Evolutionary conservation across 2,329 filamentous ascomycete genomes (phyloP).

Genomic region (Leptographium radiaticola): DNA sequence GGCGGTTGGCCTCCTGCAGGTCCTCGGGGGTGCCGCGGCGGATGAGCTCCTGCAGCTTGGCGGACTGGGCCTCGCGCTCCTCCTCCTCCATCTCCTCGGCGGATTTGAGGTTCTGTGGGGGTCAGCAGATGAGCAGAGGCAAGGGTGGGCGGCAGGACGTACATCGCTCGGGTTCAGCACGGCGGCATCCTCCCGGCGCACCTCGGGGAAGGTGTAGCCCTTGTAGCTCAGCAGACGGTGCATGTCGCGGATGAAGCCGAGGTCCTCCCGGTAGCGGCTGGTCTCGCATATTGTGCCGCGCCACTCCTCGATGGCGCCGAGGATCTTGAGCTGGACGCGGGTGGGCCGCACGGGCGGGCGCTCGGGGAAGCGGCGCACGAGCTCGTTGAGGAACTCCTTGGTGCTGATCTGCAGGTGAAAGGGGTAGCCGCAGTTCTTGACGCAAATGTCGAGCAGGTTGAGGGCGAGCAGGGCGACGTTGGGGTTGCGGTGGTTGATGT

Average conservation of each 20-base stretch:
- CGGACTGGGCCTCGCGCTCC: conserved; percentile 84
- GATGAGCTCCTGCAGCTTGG: conserved; percentile 96
- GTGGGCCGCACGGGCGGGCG: conserved; percentile 75
- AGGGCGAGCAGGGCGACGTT: conserved; percentile 87
- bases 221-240: conserved; percentile 92
- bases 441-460: conserved; percentile 90
- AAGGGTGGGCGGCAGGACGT: conserved; percentile 31
- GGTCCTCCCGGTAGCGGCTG: conserved; percentile 90
- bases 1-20: conserved; percentile 79
- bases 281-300: conserved; percentile 96
- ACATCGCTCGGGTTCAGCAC: conserved; percentile 95
- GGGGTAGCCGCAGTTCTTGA: conserved; percentile 98
- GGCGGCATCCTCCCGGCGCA: conserved; percentile 85
- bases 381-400: conserved; percentile 97
- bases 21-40: conserved; percentile 84
- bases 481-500: conserved; percentile 92
- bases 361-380: conserved; percentile 91
- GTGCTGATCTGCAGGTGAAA: conserved; percentile 98
- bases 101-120: conserved; percentile 70
- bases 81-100: conserved; percentile 98
- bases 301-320: conserved; percentile 98
- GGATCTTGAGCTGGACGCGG: conserved; percentile 79
- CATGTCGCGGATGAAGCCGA: conserved; percentile 96
- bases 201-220: conserved; percentile 88
- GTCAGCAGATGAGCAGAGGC: conserved; percentile 3